Percentiles rank a stretch among this genome's conserved stretches.
These are phyloP conservation scores for Diddensiella transvaalensis DNA, from an alignment of 805 yeast species.

Conservation along the genomic window DNA sequence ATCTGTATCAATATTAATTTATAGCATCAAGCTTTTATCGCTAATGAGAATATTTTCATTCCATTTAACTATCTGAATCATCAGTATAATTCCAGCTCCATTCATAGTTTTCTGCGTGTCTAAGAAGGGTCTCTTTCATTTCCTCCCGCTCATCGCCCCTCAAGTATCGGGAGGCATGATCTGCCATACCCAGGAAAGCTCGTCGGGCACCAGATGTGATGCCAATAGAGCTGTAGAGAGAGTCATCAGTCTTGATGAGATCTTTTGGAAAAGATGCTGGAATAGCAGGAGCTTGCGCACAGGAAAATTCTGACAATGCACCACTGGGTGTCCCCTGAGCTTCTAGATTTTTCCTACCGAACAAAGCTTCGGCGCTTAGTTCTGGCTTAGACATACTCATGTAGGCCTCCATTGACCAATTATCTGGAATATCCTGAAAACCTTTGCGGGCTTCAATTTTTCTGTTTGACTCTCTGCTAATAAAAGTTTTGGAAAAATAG, in stretches of 20 bases:
- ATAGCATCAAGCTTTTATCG: too few relatives aligned
- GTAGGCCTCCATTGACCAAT: slow-evolving; percentile 9
- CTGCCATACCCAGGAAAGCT: slow-evolving; percentile 19
- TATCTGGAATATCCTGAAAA: neutral
- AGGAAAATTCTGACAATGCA: slow-evolving; percentile 13
- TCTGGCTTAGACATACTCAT: neutral
- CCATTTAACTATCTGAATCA: too few relatives aligned
- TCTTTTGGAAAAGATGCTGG: slow-evolving; percentile 20
- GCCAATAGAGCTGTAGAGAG: slow-evolving; percentile 15
- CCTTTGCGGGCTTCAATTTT: neutral
- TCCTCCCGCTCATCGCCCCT: slow-evolving; percentile 26
- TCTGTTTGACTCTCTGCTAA: neutral
- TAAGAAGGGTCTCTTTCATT: slow-evolving; percentile 19
- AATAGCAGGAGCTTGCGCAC: slow-evolving; percentile 17
- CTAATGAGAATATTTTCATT: too few relatives aligned
- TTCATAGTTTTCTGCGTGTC: slow-evolving; percentile 21
- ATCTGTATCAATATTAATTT: slow-evolving; percentile 2
- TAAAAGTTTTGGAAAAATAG: neutral
- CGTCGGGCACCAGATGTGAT: slow-evolving; percentile 20
- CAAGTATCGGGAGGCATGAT: slow-evolving; percentile 14
- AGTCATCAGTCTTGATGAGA: slow-evolving; percentile 8
- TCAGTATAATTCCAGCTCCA: slow-evolving; percentile 22
- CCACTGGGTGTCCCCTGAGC: slow-evolving; percentile 17
- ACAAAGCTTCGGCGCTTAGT: slow-evolving; percentile 10
- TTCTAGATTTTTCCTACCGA: slow-evolving; percentile 11